Evolutionary conservation across 371 early-diverging fungal species (phyloP).

Genomic region (Mortierella sp.): DNA sequence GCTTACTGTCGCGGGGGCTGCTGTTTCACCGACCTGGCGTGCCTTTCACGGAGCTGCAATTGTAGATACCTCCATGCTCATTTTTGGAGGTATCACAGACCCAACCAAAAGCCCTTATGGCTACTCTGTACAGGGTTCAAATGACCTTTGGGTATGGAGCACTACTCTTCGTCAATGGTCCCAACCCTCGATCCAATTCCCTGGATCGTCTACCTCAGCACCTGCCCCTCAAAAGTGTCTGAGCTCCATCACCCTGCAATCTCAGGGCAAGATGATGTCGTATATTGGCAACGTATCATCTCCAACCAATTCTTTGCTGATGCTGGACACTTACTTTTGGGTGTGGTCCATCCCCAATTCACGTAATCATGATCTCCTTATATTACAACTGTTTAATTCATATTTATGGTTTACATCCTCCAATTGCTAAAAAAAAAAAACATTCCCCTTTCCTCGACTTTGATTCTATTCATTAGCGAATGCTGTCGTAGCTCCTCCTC

Average conservation of each 20-base stretch:
- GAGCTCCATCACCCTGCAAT: conserved; percentile 29
- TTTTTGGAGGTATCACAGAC: conserved; percentile 53
- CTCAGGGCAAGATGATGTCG: conserved; percentile 53
- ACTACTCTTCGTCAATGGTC: conserved; percentile 42
- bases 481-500: conserved; percentile 32
- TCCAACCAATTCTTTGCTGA: conserved; percentile 11
- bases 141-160: conserved; percentile 45
- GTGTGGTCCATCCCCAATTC: conserved; percentile 47
- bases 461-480: conserved; percentile 12
- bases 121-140: conserved; percentile 30
- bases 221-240: conserved; percentile 52
- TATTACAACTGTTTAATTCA: not conserved
- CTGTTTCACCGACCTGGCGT: conserved; percentile 42
- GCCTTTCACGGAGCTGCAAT: conserved; percentile 54
- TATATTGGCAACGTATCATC: conserved; percentile 38
- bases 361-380: conserved; percentile 32
- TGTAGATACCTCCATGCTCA: conserved; percentile 44
- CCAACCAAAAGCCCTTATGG: conserved; percentile 25
- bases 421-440: not conserved
- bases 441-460: not conserved
- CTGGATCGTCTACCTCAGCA: conserved; percentile 9
- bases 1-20: conserved; percentile 7
- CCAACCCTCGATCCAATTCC: conserved; percentile 30
- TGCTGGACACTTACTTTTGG: conserved; percentile 44
- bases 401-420: not conserved